Percentiles rank a stretch among this genome's conserved stretches.
These are phyloP conservation scores for Ophiobolus disseminans DNA, from an alignment of 2,329 filamentous ascomycete species.

Conservation along the genomic window DNA sequence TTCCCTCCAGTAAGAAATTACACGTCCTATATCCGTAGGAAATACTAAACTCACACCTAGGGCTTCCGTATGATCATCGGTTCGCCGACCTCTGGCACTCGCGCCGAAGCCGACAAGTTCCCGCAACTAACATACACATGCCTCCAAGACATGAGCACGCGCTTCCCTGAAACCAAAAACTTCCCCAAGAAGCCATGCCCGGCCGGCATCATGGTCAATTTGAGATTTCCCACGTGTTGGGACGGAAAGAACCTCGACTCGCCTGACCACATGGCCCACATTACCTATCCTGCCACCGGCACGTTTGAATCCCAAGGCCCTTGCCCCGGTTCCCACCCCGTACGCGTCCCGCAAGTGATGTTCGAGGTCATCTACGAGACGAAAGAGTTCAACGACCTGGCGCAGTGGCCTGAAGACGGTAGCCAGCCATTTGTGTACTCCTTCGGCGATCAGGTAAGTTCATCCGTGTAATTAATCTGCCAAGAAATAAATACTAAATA, in stretches of 20 bases:
- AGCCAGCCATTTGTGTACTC: conserved; percentile 44
- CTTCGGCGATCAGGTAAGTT: conserved; percentile 49
- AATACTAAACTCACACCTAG: conserved; percentile 5
- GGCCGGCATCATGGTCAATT: conserved; percentile 54
- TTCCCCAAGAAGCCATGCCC: conserved; percentile 51
- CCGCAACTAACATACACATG: conserved; percentile 57
- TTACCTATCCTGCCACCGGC: conserved; percentile 28
- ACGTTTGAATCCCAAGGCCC: conserved; percentile 53
- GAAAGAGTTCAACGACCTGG: conserved; percentile 38
- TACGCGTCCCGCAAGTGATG: conserved; percentile 32
- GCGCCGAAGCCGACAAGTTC: conserved; percentile 47
- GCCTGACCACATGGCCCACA: conserved; percentile 33
- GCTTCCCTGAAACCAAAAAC: conserved; percentile 50
- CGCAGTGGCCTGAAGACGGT: conserved; percentile 31
- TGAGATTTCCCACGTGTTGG: conserved; percentile 49
- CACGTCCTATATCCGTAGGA: background rate
- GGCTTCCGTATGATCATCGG: conserved; percentile 43
- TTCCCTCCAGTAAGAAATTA: conserved; percentile 44
- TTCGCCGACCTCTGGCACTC: conserved; percentile 23
- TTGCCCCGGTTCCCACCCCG: conserved; percentile 59
- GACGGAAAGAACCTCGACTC: conserved; percentile 33
- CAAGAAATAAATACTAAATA: too few species aligned
- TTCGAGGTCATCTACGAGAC: conserved; percentile 46
- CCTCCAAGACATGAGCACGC: conserved; percentile 49
- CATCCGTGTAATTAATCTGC: too few species aligned